Conservation (phyloP, 257 asterid species). For the Salvia rosmarinus region DNA sequence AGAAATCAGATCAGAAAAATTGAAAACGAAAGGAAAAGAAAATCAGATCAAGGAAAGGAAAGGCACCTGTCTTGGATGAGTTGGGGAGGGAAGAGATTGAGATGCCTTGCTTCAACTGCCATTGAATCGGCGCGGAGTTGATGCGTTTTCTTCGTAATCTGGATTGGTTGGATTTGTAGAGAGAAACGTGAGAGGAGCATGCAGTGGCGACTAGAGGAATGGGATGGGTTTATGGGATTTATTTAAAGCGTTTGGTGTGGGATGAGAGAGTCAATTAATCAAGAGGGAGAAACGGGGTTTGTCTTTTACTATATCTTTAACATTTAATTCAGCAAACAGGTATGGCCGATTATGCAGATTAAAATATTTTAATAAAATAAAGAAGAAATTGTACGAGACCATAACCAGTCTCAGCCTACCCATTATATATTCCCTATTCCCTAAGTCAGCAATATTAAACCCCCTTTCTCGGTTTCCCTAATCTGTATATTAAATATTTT, state of each 20-base stretch:
- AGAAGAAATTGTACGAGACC: not conserved
- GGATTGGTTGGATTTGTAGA: conserved; percentile 6
- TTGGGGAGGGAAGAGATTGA: conserved; percentile 47
- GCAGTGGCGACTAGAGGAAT: conserved; percentile 42
- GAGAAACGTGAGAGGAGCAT: conserved; percentile 32
- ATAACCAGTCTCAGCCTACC: conserved; percentile 30
- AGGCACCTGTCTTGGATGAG: conserved; percentile 49
- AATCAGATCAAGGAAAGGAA: not conserved
- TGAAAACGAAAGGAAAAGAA: not conserved
- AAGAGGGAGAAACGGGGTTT: conserved; percentile 27
- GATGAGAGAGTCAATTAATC: conserved; percentile 43
- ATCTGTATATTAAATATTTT: not conserved
- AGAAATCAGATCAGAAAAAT: not conserved
- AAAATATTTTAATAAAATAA: conserved; percentile 15
- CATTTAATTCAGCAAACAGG: conserved; percentile 34
- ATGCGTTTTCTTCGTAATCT: not conserved
- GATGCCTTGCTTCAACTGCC: conserved; percentile 84
- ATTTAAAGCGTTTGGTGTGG: conserved; percentile 53
- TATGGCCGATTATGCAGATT: conserved; percentile 35
- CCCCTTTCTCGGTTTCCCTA: conserved; percentile 31
- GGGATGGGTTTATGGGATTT: conserved; percentile 43
- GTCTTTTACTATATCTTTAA: not conserved
- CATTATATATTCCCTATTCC: conserved; percentile 35
- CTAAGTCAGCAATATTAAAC: conserved; percentile 32
- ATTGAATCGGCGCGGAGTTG: conserved; percentile 25